These are phyloP conservation scores for Acephala macrosclerotiorum DNA, from an alignment of 2,329 filamentous ascomycete genomes.

Conservation along the genomic window DNA sequence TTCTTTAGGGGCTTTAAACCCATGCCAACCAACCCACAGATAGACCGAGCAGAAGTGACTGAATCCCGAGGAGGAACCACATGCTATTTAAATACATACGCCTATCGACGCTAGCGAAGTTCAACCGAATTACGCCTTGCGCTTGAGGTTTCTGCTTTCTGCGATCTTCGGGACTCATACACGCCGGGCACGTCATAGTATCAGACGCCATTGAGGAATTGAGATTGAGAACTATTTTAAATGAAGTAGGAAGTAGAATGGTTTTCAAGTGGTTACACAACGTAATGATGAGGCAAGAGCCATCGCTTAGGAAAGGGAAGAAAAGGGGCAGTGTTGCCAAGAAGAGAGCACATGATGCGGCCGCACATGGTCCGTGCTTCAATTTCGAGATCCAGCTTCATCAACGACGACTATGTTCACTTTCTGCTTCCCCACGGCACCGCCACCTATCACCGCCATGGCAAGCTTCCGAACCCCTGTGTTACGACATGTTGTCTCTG, in stretches of 20 bases:
- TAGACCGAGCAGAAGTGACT: too few relatives aligned
- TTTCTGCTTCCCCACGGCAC: not conserved
- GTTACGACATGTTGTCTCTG: conserved; percentile 52
- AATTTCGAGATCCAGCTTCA: not conserved
- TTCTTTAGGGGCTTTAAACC: too few relatives aligned
- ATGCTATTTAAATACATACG: too few relatives aligned
- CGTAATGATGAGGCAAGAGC: not conserved
- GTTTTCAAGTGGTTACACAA: not conserved
- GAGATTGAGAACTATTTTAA: too few relatives aligned
- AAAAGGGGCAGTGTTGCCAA: not conserved
- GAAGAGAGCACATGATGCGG: not conserved
- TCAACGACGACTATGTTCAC: not conserved
- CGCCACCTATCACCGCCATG: conserved; percentile 47
- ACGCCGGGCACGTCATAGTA: too few relatives aligned
- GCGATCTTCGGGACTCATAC: too few relatives aligned
- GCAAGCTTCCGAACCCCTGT: conserved; percentile 55
- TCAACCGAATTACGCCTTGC: too few relatives aligned
- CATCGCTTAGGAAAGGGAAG: not conserved
- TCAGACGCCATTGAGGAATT: too few relatives aligned
- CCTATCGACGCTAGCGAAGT: too few relatives aligned
- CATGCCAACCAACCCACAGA: too few relatives aligned
- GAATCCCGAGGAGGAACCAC: too few relatives aligned
- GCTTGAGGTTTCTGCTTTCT: too few relatives aligned
- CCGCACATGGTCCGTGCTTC: not conserved
- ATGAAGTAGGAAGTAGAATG: not conserved